Evolutionary conservation across 176 grass and related monocot species (phyloP).

Genomic region (Hsuehochloa calcarea): DNA sequence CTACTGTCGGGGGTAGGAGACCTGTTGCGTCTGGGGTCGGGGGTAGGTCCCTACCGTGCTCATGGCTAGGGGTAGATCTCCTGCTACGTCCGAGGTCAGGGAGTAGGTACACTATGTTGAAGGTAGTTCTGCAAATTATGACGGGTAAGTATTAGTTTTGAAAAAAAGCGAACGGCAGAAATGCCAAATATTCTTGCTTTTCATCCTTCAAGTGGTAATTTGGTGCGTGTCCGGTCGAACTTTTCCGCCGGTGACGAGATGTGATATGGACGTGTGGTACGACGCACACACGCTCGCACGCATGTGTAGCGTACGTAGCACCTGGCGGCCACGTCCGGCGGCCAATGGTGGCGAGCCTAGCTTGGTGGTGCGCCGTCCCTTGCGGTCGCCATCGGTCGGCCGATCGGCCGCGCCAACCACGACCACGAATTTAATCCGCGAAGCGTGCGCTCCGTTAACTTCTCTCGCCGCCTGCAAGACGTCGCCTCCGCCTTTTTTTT

Average conservation of each 20-base stretch:
- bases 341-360: not conserved
- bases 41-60: too few species aligned
- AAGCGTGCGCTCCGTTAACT: not conserved
- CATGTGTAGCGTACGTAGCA: not conserved
- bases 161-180: too few species aligned
- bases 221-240: not conserved
- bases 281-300: not conserved
- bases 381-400: slow-evolving; percentile 1
- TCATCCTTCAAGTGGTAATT: not conserved
- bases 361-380: slow-evolving; percentile 21
- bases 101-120: too few species aligned
- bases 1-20: too few species aligned
- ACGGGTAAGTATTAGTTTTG: too few species aligned
- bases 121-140: too few species aligned
- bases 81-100: too few species aligned
- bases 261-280: slow-evolving; percentile 25
- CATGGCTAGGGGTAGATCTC: too few species aligned
- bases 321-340: not conserved
- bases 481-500: not conserved
- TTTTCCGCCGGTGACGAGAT: slow-evolving; percentile 35
- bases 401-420: not conserved
- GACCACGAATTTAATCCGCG: not conserved
- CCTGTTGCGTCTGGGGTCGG: too few species aligned
- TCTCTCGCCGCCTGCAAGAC: not conserved
- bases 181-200: too few species aligned